A percentile compares a stretch with the other conserved stretches of the same genome.
Conservation (phyloP, 2,329 filamentous ascomycete species). For the Pseudogymnoascus sp. region DNA sequence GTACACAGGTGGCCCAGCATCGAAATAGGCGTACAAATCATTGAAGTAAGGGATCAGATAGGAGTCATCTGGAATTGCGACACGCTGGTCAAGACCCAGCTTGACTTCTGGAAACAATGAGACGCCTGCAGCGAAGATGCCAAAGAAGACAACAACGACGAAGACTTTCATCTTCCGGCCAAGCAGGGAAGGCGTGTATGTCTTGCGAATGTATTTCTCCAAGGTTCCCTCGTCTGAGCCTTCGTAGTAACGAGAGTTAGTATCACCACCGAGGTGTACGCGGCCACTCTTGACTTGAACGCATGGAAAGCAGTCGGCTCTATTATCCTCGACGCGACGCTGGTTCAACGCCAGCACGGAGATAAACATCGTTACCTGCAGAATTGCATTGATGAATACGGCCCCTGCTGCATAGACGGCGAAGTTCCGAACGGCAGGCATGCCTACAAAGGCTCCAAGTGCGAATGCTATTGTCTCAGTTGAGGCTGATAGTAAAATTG, state of each 20-base stretch:
- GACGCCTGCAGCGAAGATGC: constrained; percentile 75
- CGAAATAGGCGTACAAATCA: constrained; percentile 87
- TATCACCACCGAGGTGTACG: constrained; percentile 52
- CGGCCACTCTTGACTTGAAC: constrained; percentile 69
- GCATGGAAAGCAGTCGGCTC: constrained; percentile 89
- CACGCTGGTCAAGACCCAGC: constrained; percentile 86
- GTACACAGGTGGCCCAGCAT: constrained; percentile 87
- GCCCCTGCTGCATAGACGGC: constrained; percentile 93
- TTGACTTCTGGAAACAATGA: constrained; percentile 77
- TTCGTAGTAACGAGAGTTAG: constrained; percentile 34
- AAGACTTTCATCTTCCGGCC: constrained; percentile 69
- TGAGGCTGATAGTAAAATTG: constrained; percentile 87
- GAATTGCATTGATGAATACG: constrained; percentile 91
- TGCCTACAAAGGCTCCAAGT: constrained; percentile 85
- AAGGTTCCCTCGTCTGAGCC: constrained; percentile 68
- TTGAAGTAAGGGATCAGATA: constrained; percentile 97
- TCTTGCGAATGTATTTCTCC: constrained; percentile 82
- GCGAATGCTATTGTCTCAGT: constrained; percentile 93
- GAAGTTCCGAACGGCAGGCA: constrained; percentile 97
- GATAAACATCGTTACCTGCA: constrained; percentile 96
- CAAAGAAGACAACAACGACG: constrained; percentile 75
- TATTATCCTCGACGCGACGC: constrained; percentile 74
- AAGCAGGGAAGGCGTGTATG: constrained; percentile 75
- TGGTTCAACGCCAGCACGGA: constrained; percentile 89
- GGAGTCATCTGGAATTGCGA: constrained; percentile 86